Evolutionary conservation across 2,329 filamentous ascomycete species (phyloP), one percentile per base, ranked within the genome.

Genomic region (Diaporthe sp.): DNA sequence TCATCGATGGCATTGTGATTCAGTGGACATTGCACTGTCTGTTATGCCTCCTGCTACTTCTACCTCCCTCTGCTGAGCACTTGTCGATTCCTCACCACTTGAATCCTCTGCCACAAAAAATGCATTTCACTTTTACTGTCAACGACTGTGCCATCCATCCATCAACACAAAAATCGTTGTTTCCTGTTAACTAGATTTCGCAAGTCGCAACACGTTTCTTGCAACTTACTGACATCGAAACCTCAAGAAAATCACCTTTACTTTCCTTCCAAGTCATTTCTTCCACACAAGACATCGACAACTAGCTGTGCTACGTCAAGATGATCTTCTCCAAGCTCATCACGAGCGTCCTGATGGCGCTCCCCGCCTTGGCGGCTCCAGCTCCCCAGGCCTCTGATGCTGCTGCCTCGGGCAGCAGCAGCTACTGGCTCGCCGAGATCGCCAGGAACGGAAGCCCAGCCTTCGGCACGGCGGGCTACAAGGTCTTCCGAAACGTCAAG

Each of bases 401-500:
- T 12, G 42, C 61, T 28, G 61, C 71, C 38, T 1, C 55, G 8
- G 61, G 72, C 22, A 19, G 67, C 61, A 72, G 72, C 45, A 85
- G 83, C 80, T 97, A 93, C 88, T 97, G 95, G 95, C 83, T 97
- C 73, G 87, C 90, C 47, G 86, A 87, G 76, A 92, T 97, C 80
- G 81, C 91, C 79, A 92, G 93, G 54, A 90, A 95, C 78, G 95
- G 94, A 74, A 84, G 85, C 2, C 88, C 92, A 57, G 90, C 93
- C 40, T 97, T 92, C 80, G 83, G 90, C 76, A 81, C 82, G 42
- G 84, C 85, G 33, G 83, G 84, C 80, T 97, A 95, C 88, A 89
- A 94, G 82, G 86, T 96, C 77, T 95, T 91, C 84, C 92, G 94
- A 78, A 95, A 95, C 79, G 93, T 96, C 64, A 91, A 90, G 84